Base-by-base conservation (phyloP, 129 eudicot species). In the Arctium lappa region DNA sequence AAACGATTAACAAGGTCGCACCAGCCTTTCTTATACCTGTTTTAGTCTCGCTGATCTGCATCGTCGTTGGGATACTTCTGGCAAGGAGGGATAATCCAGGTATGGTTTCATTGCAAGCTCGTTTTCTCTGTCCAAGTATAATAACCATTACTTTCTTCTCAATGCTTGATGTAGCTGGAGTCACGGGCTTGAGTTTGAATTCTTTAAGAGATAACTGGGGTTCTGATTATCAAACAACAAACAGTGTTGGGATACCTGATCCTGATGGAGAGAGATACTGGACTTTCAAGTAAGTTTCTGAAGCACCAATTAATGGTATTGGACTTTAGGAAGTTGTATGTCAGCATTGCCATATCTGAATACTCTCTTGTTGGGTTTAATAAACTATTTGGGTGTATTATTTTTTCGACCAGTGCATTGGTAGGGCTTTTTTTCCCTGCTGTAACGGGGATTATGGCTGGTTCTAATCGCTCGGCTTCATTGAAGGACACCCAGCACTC, bases 361-460 rank as follows among this genome's bases (percentile, higher is more conserved):
- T 1, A 32, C 37, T 38, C 56, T 46, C 16, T 46, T 46, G 56
- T 46, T 46, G 56, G 6, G 27, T 56, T 56, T 56, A 56, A 1
- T 44, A 44, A 44, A 44, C 50, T 33, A 30, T 30, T 29, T 80
- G 68, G 10, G 15, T 72, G 13, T 38, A 38, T 38, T 40, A 40
- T 11, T 40, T 40, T 8, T 1, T 80, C 69, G 81, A 15, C 66
- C 33, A 93, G 97, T 88, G 90, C 94, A 71, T 80, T 93, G 91
- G 97, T 93, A 71, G 98, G 97, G 78, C 92, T 93, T 40, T 93
- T 86, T 85, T 93, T 93, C 89, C 98, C 98, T 73, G 98, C 98
- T 79, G 97, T 93, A 32, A 93, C 98, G 12, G 98, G 98, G 72
- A 93, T 93, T 69, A 93, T 93, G 98, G 98, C 97, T 29, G 98